Conservation (phyloP, 2,329 filamentous ascomycete species). For the Rugonectria rugulosa region DNA sequence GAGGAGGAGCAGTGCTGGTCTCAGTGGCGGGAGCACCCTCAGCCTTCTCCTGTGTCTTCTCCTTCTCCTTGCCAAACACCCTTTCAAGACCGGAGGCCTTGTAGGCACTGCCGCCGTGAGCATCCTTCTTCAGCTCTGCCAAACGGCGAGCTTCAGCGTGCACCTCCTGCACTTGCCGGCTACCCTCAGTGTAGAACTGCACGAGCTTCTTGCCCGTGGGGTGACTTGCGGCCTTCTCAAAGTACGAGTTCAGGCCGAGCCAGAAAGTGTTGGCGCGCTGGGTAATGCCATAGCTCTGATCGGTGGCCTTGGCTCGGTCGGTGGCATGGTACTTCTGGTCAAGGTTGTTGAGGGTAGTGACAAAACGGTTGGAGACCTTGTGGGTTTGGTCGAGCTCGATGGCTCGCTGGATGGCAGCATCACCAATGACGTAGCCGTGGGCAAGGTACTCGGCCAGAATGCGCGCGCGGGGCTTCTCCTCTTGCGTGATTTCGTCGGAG, state of each 20-base stretch:
- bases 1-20: slow-evolving; percentile 26
- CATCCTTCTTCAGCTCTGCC: slow-evolving; percentile 83
- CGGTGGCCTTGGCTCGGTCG: slow-evolving; percentile 83
- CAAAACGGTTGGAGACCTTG: slow-evolving; percentile 83
- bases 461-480: slow-evolving; percentile 94
- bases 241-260: slow-evolving; percentile 82
- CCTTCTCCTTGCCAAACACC: slow-evolving; percentile 63
- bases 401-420: slow-evolving; percentile 78
- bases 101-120: slow-evolving; percentile 65
- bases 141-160: slow-evolving; percentile 89
- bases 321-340: slow-evolving; percentile 87
- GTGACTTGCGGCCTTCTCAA: slow-evolving; percentile 88
- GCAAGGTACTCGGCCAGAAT: slow-evolving; percentile 97
- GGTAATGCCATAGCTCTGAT: slow-evolving; percentile 83
- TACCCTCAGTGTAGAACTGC: slow-evolving; percentile 84
- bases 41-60: slow-evolving; percentile 31
- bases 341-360: slow-evolving; percentile 75
- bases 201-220: slow-evolving; percentile 89
- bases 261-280: slow-evolving; percentile 72
- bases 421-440: slow-evolving; percentile 86
- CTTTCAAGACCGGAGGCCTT: slow-evolving; percentile 65
- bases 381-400: slow-evolving; percentile 91
- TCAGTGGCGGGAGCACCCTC: slow-evolving; percentile 23
- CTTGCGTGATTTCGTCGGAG: slow-evolving; percentile 80
- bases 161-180: slow-evolving; percentile 92